Evolutionary conservation across 768 basidiomycete species (phyloP), one percentile per base, ranked within the genome.

Genomic region (Hortiboletus flavorubellus): DNA sequence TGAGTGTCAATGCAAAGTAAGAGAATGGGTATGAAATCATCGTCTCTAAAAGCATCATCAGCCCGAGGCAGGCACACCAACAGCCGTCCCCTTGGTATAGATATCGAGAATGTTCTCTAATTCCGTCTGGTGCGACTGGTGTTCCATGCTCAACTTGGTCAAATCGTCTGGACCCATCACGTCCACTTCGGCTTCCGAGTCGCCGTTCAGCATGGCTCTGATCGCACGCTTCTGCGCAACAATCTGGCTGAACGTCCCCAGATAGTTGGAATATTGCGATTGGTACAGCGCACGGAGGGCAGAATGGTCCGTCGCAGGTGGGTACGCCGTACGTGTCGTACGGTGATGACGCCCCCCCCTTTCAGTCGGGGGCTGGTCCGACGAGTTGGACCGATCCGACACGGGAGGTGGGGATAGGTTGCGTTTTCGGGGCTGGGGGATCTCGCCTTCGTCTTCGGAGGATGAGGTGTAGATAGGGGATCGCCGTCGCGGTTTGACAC

Each of bases 401-500:
- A 54, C 35, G 14, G 68, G 53, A 0, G 64, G 62, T 5, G 73
- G 73, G 10, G 73, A 71, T 51, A 35, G 51, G 46, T 51, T 68
- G 56, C 59, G 58, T 60, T 61, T 65, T 39, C 57, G 59, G 40
- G 69, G 56, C 49, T 72, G 67, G 2, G 68, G 65, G 9, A 69
- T 69, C 54, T 80, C 76, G 23, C 75, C 76, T 63, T 85, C 83
- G 48, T 86, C 82, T 38, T 84, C 84, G 1, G 86, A 84, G 2
- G 86, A 85, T 0, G 86, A 85, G 1, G 86, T 87, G 57, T 84
- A 87, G 48, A 83, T 78, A 1, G 83, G 84, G 3, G 84, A 81
- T 41, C 71, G 76, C 43, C 86, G 82, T 43, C 82, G 76, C 18
- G 60, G 51, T 51, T 81, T 84, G 29, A 54, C 49, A 15, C 55